These are phyloP conservation scores for Senna siamea DNA, from an alignment of 306 rosid species.

Conservation along the genomic window DNA sequence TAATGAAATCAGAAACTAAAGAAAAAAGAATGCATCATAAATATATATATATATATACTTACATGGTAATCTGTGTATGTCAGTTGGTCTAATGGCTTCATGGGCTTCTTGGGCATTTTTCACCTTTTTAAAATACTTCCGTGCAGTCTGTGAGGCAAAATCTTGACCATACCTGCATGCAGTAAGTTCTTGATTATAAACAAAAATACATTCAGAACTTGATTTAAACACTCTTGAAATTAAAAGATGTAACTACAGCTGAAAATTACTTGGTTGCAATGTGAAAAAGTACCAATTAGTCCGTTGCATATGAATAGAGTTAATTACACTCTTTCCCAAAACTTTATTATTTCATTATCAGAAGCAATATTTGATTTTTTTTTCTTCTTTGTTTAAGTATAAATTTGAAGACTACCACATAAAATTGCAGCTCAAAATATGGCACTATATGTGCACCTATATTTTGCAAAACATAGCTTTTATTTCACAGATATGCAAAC, in stretches of 20 bases:
- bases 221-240: slow-evolving; percentile 28
- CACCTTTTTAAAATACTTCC: slow-evolving; percentile 87
- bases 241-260: slow-evolving; percentile 2
- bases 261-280: background rate
- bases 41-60: slow-evolving; percentile 36
- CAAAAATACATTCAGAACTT: slow-evolving; percentile 12
- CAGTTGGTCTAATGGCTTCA: slow-evolving; percentile 98
- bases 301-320: background rate
- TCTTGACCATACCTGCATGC: slow-evolving; percentile 79
- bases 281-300: slow-evolving; percentile 13
- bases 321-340: slow-evolving; percentile 21
- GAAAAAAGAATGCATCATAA: slow-evolving; percentile 22
- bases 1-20: slow-evolving; percentile 24
- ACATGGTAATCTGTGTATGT: slow-evolving; percentile 84
- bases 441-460: too few relatives aligned
- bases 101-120: slow-evolving; percentile 99
- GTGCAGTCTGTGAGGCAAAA: slow-evolving; percentile 63
- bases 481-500: slow-evolving; percentile 24
- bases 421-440: too few relatives aligned
- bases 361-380: background rate
- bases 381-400: background rate
- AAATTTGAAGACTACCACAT: too few relatives aligned
- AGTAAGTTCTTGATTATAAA: slow-evolving; percentile 36
- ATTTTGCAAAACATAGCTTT: background rate
- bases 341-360: slow-evolving; percentile 11